These are phyloP conservation scores for Gnomoniopsis smithogilvyi DNA, from an alignment of 2,329 filamentous ascomycete species.

Conservation along the genomic window DNA sequence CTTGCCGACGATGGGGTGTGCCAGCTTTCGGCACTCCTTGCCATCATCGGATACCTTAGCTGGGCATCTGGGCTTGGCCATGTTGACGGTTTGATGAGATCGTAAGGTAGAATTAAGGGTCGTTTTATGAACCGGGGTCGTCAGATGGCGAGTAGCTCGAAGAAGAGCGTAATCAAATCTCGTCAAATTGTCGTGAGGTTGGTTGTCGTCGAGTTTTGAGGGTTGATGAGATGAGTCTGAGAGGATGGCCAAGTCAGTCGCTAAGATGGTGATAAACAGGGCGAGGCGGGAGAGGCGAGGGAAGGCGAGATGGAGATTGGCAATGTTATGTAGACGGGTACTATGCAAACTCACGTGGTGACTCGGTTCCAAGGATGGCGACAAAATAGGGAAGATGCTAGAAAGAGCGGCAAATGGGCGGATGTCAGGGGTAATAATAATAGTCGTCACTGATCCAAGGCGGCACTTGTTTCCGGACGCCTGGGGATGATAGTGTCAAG, in stretches of 20 bases:
- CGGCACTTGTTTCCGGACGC: background rate
- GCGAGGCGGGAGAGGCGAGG: background rate
- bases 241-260: constrained; percentile 5
- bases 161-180: background rate
- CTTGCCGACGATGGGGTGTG: constrained; percentile 92
- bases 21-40: constrained; percentile 58
- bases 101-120: background rate
- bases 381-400: constrained; percentile 18
- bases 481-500: background rate
- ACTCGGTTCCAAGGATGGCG: constrained; percentile 2
- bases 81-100: constrained; percentile 25
- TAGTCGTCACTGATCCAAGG: background rate
- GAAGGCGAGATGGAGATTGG: constrained; percentile 12
- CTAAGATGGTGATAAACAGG: background rate
- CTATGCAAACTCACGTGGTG: constrained; percentile 12
- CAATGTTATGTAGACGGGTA: constrained; percentile 12
- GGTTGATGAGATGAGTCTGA: background rate
- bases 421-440: constrained; percentile 4
- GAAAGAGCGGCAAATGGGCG: constrained; percentile 16
- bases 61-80: constrained; percentile 78
- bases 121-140: background rate
- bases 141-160: background rate
- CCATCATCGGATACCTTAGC: constrained; percentile 68
- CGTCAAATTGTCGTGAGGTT: background rate
- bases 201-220: background rate